phyloP scores from a whole-genome alignment of 257 asterid species.

The Solanum pennellii region DNA sequence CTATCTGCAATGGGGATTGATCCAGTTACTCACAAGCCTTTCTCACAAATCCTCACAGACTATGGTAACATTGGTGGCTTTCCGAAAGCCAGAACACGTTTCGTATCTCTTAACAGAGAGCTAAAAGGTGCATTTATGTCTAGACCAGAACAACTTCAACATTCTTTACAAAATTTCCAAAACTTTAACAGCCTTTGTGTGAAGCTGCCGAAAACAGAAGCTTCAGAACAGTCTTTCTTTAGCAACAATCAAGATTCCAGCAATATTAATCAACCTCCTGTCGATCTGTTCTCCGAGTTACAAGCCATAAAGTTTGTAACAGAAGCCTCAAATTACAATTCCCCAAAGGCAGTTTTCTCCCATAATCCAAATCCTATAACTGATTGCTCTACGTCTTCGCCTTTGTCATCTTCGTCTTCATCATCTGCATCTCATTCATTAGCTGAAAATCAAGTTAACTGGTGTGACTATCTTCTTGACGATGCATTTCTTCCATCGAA shows the following conservation, averaged over 20 bases:
- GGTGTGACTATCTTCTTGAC: conserved; percentile 78
- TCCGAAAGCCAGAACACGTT: conserved; percentile 35
- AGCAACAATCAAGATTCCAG: not conserved
- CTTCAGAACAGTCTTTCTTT: conserved; percentile 1
- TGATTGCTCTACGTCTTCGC: conserved; percentile 17
- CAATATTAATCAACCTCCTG: not conserved
- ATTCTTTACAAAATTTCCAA: not conserved
- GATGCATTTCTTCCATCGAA: conserved; percentile 25
- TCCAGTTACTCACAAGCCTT: conserved; percentile 86
- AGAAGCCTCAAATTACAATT: conserved; percentile 23
- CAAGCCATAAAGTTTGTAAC: conserved; percentile 52
- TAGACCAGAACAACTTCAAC: conserved; percentile 11
- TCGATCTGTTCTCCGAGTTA: conserved; percentile 51
- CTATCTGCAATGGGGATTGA: conserved; percentile 89
- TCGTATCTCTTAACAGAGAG: conserved; percentile 36
- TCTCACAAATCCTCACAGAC: conserved; percentile 78
- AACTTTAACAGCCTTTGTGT: conserved; percentile 5
- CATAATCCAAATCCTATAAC: not conserved
- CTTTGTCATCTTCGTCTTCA: conserved; percentile 11
- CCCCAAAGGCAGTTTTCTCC: not conserved
- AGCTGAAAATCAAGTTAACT: conserved; percentile 30
- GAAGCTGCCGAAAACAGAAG: not conserved
- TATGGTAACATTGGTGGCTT: conserved; percentile 78
- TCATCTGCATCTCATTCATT: conserved; percentile 9
- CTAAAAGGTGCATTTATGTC: conserved; percentile 20